Base-by-base conservation (phyloP, 1,284 basidiomycete species). In the Melanopsichium pennsylvanicum region DNA sequence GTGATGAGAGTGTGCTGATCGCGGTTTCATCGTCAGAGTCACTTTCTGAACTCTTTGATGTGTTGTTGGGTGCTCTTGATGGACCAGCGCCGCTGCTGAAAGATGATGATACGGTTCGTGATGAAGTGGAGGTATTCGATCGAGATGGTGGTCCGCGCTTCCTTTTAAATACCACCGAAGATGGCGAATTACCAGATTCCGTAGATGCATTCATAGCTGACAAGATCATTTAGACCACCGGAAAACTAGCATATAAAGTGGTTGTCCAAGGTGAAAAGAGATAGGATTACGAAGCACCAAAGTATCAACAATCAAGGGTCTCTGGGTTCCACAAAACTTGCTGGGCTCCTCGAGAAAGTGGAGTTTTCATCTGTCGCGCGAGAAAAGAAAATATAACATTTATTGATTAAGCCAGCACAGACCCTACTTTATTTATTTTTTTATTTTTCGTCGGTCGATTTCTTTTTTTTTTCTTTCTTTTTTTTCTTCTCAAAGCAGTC, bases 141-240 rank as follows among this genome's bases (percentile, higher is more conserved):
- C 47, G 51, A 31, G 52, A 37, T 2, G 54, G 46, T 15, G 40
- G 45, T 2, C 59, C 59, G 11, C 66, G 66, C 47, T 69, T 69
- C 15, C 55, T 39, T 36, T 69, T 69, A 44, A 69, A 69, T 13
- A 62, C 33, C 13, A 68, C 54, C 1, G 50, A 18, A 4, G 54
- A 23, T 4, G 49, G 18, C 4, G 52, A 26, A 16, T 29, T 21
- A 18, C 25, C 32, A 4, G 43, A 19, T 2, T 44, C 47, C 33
- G 47, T n/a, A 2, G 42, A 23, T 12, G 31, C 32, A 19, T 57
- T 45, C 44, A 60, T 60, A 7, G 13, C 21, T 10, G 22, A 27
- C 1, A 37, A 31, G 19, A 16, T n/a, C n/a, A n/a, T n/a, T n/a
- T n/a, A n/a, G n/a, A n/a, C n/a, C n/a, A n/a, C n/a, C n/a, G n/a